Percentiles rank a stretch among this genome's conserved stretches.
Conservation (phyloP, 768 basidiomycete genomes). For the Tubosaeta sp. region DNA sequence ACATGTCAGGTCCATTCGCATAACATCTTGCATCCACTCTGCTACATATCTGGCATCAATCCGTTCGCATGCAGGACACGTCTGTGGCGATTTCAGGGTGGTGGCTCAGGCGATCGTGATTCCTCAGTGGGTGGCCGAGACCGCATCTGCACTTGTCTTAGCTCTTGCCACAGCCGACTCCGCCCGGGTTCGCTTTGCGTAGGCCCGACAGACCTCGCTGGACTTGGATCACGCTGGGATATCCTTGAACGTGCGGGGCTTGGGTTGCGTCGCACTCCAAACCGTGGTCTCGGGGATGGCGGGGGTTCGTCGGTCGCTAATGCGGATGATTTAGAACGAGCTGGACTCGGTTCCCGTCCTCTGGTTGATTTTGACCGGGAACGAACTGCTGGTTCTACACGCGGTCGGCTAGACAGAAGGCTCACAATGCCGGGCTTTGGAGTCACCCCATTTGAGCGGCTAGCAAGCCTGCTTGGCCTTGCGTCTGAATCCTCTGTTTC, state of each 20-base stretch:
- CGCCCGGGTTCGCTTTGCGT: conserved; percentile 36
- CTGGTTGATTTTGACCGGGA: conserved; percentile 25
- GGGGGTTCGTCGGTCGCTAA: conserved; percentile 19
- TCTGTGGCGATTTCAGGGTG: conserved; percentile 28
- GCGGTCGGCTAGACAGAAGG: conserved; percentile 34
- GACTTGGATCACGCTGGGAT: conserved; percentile 28
- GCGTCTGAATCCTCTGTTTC: conserved; percentile 32
- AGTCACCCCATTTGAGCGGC: conserved; percentile 24
- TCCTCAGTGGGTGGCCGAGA: conserved; percentile 43
- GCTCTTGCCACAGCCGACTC: conserved; percentile 52
- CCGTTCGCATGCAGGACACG: conserved; percentile 11
- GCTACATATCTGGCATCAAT: conserved; percentile 3
- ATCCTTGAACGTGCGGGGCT: conserved; percentile 36
- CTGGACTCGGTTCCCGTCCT: conserved; percentile 31
- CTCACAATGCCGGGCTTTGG: conserved; percentile 34
- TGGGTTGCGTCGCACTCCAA: conserved; percentile 34
- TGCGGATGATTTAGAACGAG: conserved; percentile 26
- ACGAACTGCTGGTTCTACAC: conserved; percentile 23
- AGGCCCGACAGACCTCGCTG: conserved; percentile 23
- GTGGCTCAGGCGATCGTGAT: conserved; percentile 37
- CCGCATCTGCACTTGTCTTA: conserved; percentile 46
- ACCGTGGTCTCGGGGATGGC: conserved; percentile 31
- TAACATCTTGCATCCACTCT: conserved; percentile 8
- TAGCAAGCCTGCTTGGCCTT: conserved; percentile 22
- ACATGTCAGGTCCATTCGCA: conserved; percentile 3